Evolutionary conservation across 2,329 filamentous ascomycete genomes (phyloP), one percentile per base, ranked within the genome.

Genomic region (Trichocomaceae sp.): DNA sequence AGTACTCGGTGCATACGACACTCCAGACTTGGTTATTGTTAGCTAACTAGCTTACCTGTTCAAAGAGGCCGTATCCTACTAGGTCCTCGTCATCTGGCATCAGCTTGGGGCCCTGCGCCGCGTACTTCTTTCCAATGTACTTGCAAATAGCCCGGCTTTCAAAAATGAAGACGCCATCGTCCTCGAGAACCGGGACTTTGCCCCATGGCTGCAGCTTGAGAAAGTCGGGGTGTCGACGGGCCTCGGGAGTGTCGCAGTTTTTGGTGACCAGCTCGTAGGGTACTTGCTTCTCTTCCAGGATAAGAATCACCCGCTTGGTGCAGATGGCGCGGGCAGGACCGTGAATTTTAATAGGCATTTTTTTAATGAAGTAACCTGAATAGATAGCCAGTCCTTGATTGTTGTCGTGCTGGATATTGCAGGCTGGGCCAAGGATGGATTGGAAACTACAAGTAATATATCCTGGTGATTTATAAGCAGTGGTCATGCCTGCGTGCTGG

Each of bases 101-200:
- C n/a, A 49, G 17, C 13, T 49, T 31, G 47, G 19, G 15, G 29
- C 47, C 47, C 29, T 37, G 31, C n/a, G 23, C 47, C 19, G 23
- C 23, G 17, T 39, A 49, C 31, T 26, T 49, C 26, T 35, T 22
- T 17, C n/a, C 47, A 23, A 49, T 37, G 47, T 49, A 49, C 31
- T 49, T 29, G 12, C 15, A 29, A 49, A 49, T 49, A 15, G 47
- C 47, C 31, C 47, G 26, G n/a, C 47, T 49, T 37, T 49, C 47
- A 33, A 37, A 20, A 29, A 39, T 19, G 31, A 31, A 39, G 31
- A 49, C 31, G 47, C 31, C 47, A 15, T 49, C 23, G 31, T 49
- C 47, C n/a, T 33, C 47, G 31, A 49, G 47, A 23, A 49, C 47
- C 8, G 47, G 47, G 19, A 49, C 19, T 8, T 49, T 49, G 47